A percentile compares a stretch with the other conserved stretches of the same genome.
Evolutionary conservation across 2,329 filamentous ascomycete species (phyloP).

Genomic region (Thelonectria rubi): DNA sequence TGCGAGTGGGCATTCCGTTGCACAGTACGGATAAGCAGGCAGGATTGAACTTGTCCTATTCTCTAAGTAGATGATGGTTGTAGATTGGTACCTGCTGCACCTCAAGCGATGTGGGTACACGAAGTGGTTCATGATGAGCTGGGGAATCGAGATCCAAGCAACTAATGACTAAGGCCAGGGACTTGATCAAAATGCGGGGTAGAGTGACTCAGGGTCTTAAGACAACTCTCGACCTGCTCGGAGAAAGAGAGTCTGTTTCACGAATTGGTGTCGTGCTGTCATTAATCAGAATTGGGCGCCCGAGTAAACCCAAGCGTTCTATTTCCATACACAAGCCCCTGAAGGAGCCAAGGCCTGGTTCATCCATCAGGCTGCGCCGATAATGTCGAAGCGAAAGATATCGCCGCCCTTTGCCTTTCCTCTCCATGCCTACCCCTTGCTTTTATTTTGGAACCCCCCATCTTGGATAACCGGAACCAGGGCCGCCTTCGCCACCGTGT

Average conservation of each 20-base stretch:
- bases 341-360: too few species aligned
- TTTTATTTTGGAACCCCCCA: too few species aligned
- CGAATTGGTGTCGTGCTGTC: too few species aligned
- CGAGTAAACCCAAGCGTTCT: neutral
- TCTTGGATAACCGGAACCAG: too few species aligned
- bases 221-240: neutral
- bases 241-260: neutral
- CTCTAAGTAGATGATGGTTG: too few species aligned
- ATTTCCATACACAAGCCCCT: too few species aligned
- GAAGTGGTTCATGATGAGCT: slow-evolving; percentile 1
- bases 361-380: too few species aligned
- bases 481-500: too few species aligned
- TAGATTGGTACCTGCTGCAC: too few species aligned
- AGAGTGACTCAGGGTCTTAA: neutral
- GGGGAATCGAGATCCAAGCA: neutral
- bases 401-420: too few species aligned
- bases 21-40: slow-evolving; percentile 45
- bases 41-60: slow-evolving; percentile 46
- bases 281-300: neutral
- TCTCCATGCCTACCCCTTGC: too few species aligned
- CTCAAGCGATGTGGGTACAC: slow-evolving; percentile 11
- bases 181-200: neutral
- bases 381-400: too few species aligned
- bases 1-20: slow-evolving; percentile 31
- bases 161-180: neutral